Evolutionary conservation across 140 eudicot genomes (phyloP).

Genomic region (Stevia rebaudiana): DNA sequence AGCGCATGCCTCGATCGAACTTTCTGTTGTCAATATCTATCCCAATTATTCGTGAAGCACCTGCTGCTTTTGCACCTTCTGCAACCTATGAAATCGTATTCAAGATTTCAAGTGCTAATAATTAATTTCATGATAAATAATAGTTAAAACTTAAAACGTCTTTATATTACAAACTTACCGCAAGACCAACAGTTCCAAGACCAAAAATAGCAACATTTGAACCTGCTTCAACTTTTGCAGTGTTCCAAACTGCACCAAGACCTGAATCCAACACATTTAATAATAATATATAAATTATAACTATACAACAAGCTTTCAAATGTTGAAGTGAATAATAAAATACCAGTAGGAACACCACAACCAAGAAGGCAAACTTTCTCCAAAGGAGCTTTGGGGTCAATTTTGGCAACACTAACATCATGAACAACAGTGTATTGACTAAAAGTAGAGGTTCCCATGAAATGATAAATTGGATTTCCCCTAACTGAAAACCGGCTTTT

Average conservation of each 20-base stretch:
- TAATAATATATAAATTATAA: neutral
- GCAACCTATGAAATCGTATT: conserved; percentile 61
- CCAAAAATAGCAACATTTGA: conserved; percentile 98
- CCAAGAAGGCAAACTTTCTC: conserved; percentile 99
- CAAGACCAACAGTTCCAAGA: conserved; percentile 99
- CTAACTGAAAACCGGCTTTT: conserved; percentile 89
- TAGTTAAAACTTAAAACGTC: neutral
- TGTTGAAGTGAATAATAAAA: neutral
- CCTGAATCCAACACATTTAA: conserved; percentile 34
- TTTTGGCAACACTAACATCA: conserved; percentile 99
- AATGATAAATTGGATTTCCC: conserved; percentile 88
- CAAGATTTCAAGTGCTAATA: neutral
- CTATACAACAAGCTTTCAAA: neutral
- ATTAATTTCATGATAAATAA: neutral
- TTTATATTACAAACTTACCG: conserved; percentile 55
- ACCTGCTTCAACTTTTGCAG: conserved; percentile 97
- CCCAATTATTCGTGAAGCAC: conserved; percentile 91
- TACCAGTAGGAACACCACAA: conserved; percentile 98
- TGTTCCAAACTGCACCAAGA: conserved; percentile 99
- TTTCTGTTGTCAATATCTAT: conserved; percentile 84
- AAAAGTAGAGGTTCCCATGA: conserved; percentile 99
- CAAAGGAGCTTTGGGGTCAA: conserved; percentile 89
- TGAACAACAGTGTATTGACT: conserved; percentile 98
- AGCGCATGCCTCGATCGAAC: conserved; percentile 63
- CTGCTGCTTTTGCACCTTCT: conserved; percentile 99